Base-by-base conservation (phyloP, 306 rosid species). In the Erythrophleum fordii region DNA sequence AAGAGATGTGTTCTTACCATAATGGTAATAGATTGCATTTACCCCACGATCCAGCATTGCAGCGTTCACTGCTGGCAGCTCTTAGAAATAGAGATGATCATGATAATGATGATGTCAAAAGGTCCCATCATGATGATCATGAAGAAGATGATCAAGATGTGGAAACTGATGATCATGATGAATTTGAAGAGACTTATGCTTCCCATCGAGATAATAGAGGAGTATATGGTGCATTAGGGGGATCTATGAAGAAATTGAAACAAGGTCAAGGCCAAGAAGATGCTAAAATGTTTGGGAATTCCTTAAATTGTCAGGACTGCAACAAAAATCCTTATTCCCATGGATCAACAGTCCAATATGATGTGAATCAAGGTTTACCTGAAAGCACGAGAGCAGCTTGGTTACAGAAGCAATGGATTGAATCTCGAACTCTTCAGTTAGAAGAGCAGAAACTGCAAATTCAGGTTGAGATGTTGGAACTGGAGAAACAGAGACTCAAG, bases 1-100 rank as follows among this genome's bases (percentile, higher is more conserved):
- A 94, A 85, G 97, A 92, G 82, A 94, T 92, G 98, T 94, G 98
- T 75, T 94, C 97, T 22, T 94, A 94, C 78, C 97, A 92, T 86
- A 92, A 94, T 80, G 77, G 89, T 4, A 94, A 94, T 83, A 89
- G 97, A 61, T 82, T 94, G 81, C 97, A 94, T 86, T 88, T 94
- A 78, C 97, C 98, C 74, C 98, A 86, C 22, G 98, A 94, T 84
- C 92, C 84, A 16, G 92, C 89, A 45, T 86, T 94, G 91, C 97
- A 94, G 82, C 92, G 76, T n/a, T 91, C 97, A 3, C 80, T 94
- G 62, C 97, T 89, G 78, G 68, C 88, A 86, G 97, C 95, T 77
- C 94, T 91, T 25, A 84, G 76, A 90, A 90, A 56, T 79, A 86
- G 88, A 82, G 97, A 91, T 76, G 97, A 90, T 75, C 87, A 83